phyloP scores from a whole-genome alignment of 306 rosid genomes.

The Dalbergia cultrata region DNA sequence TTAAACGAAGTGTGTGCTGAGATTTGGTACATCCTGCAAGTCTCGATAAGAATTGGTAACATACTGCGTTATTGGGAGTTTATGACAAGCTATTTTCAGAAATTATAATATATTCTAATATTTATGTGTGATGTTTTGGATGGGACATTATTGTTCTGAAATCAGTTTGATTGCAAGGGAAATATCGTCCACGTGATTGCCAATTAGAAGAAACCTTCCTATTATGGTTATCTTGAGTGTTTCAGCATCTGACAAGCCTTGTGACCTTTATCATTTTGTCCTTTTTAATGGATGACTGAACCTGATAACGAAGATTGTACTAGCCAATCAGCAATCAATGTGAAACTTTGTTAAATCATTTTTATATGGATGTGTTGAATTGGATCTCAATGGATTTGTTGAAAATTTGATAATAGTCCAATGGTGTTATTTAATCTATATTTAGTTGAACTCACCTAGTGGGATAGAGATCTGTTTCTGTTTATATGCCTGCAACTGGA shows the following conservation, averaged over 20 bases:
- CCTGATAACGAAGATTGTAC: slow-evolving; percentile 17
- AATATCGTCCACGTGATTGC: slow-evolving; percentile 13
- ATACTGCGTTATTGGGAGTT: slow-evolving; percentile 27
- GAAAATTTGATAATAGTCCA: slow-evolving; percentile 1
- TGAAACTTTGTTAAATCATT: slow-evolving; percentile 11
- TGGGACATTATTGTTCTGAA: slow-evolving; percentile 1
- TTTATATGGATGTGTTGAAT: background rate
- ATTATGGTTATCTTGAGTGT: slow-evolving; percentile 15
- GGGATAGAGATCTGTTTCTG: background rate
- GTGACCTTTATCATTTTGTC: background rate
- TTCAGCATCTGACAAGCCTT: background rate
- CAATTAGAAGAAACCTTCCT: slow-evolving; percentile 36
- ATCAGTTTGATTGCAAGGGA: slow-evolving; percentile 7
- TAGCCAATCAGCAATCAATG: background rate
- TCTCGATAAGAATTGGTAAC: slow-evolving; percentile 6
- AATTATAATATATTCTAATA: background rate
- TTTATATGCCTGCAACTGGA: slow-evolving; percentile 25
- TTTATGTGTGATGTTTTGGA: background rate
- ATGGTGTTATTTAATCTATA: slow-evolving; percentile 20
- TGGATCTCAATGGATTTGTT: slow-evolving; percentile 29
- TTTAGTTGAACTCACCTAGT: slow-evolving; percentile 17
- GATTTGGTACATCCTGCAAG: slow-evolving; percentile 35
- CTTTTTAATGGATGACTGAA: slow-evolving; percentile 3
- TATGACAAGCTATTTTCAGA: slow-evolving; percentile 8
- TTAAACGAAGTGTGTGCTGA: slow-evolving; percentile 14